A percentile compares a stretch with the other conserved stretches of the same genome.
Evolutionary conservation across 169 alveolate species (phyloP).

Genomic region (Plasmodium knowlesi): DNA sequence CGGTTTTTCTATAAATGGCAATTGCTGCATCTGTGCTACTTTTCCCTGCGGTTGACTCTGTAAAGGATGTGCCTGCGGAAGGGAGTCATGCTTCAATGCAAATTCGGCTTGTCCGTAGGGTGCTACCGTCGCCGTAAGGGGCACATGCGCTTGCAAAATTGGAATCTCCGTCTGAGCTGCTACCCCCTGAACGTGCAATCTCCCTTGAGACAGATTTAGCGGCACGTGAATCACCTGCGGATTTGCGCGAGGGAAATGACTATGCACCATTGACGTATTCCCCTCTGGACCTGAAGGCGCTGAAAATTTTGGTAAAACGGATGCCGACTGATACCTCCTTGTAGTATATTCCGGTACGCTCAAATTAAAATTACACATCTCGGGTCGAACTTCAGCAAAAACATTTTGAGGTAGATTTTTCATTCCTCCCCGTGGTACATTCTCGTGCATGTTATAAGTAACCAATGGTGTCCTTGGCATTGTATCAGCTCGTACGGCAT

Average conservation of each 20-base stretch:
- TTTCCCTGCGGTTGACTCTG: background rate
- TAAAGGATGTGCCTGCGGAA: constrained; percentile 9
- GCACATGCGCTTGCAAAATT: background rate
- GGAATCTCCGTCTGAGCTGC: background rate
- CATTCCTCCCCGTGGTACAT: background rate
- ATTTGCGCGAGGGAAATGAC: background rate
- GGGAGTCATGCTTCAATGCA: background rate
- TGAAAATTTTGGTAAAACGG: background rate
- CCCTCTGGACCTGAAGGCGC: background rate
- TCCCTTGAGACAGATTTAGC: background rate
- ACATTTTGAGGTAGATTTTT: background rate
- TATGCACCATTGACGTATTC: background rate
- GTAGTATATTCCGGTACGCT: constrained; percentile 2
- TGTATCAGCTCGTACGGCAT: background rate
- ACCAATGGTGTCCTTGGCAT: background rate
- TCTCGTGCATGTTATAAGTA: background rate
- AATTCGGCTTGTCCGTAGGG: constrained; percentile 3
- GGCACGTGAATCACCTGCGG: constrained; percentile 20
- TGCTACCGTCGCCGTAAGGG: background rate
- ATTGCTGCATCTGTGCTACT: constrained; percentile 11
- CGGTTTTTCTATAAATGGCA: constrained; percentile 30
- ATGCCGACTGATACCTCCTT: constrained; percentile 5
- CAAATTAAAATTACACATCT: background rate
- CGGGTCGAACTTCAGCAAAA: background rate
- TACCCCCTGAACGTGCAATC: background rate